Evolutionary conservation across 148 eudicot genomes (phyloP), one percentile per base, ranked within the genome.

Genomic region (Vaccinium macrocarpon): DNA sequence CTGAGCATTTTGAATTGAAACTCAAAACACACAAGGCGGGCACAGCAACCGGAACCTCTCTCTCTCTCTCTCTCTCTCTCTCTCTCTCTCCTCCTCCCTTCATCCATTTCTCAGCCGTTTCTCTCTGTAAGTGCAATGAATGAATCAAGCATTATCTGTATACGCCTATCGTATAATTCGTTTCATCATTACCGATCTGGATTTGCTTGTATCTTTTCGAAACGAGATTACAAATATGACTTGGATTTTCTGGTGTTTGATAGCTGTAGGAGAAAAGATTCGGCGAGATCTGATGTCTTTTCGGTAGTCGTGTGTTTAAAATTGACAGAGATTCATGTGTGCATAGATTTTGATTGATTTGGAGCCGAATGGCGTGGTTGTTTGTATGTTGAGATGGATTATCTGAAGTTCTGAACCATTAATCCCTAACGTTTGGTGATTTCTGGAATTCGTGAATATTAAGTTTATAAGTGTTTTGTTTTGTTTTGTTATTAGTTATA

Each of bases 1-100:
- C 23, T 32, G 38, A 62, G 9, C 27, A 68, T 29, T 61, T 72
- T 82, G 56, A 49, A 71, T 82, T 82, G 79, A 74, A 82, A 82
- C 84, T 82, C 25, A 25, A 52, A 21, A 71, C 79, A 21, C 53
- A 0, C 68, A 56, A 6, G 52, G 52, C 48, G 78, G 84, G 79
- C 78, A 23, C 59, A 62, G 27, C 70, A 23, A 62, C 70, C 29
- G 70, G 29, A 25, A 59, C 23, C 25, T 66, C 72, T 5, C 64
- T 59, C 59, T 55, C 59, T 55, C 59, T 21, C 66, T 5, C 64
- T 59, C 59, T 55, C 59, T 55, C 59, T 21, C 66, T 61, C 68
- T 56, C 21, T 80, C 72, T 59, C 52, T 35, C 72, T 19, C 52
- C 61, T 29, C 27, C 46, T 42, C 46, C 6, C 46, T 42, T 12